Conservation (phyloP, 306 rosid species). For the Fragaria ananassa region DNA sequence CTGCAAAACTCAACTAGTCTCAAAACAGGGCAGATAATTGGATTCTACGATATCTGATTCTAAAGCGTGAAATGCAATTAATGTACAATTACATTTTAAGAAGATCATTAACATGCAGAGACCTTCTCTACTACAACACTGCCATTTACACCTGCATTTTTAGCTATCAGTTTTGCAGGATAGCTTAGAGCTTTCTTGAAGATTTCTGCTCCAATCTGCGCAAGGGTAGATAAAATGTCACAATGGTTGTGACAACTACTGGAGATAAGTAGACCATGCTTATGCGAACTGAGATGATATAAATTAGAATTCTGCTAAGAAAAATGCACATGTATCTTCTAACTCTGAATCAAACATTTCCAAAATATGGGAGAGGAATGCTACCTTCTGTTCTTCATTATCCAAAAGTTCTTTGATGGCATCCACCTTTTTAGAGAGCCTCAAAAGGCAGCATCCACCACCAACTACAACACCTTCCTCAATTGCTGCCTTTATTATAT, state of each 20-base stretch:
- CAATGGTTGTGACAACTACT: constrained; percentile 14
- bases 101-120: constrained; percentile 30
- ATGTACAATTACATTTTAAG: constrained; percentile 12
- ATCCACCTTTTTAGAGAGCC: constrained; percentile 72
- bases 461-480: constrained; percentile 97
- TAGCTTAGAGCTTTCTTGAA: constrained; percentile 78
- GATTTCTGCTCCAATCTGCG: constrained; percentile 92
- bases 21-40: constrained; percentile 19
- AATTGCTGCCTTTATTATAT: constrained; percentile 69
- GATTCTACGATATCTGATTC: constrained; percentile 17
- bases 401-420: constrained; percentile 59
- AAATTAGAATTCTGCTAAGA: background rate
- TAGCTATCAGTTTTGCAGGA: constrained; percentile 77
- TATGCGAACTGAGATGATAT: background rate
- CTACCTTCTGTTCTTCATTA: constrained; percentile 82
- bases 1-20: constrained; percentile 34
- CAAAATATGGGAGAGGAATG: background rate
- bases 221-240: constrained; percentile 11
- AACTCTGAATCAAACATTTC: background rate
- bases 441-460: constrained; percentile 89
- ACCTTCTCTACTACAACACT: constrained; percentile 79
- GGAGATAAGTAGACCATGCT: background rate
- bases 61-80: constrained; percentile 14
- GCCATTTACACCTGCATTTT: constrained; percentile 92
- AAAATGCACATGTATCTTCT: no score